Conservation (phyloP, 306 rosid genomes). For the Ceratonia siliqua region DNA sequence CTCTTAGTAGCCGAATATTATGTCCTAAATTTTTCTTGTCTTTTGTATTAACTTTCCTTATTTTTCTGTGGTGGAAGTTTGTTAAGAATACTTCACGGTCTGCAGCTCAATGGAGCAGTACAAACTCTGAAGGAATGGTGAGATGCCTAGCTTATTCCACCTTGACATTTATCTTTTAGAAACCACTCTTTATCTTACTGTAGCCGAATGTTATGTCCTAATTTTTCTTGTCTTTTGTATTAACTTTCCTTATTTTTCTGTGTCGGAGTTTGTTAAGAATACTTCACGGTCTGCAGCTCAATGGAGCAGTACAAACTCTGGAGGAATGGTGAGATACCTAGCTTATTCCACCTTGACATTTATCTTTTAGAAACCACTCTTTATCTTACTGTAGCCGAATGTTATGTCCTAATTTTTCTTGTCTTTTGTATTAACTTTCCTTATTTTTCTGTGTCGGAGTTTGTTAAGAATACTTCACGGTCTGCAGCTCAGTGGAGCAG, state of each 20-base stretch:
- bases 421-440: constrained; percentile 18
- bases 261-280: constrained; percentile 50
- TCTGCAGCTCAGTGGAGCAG: constrained; percentile 65
- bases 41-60: constrained; percentile 10
- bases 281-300: constrained; percentile 59
- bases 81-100: constrained; percentile 55
- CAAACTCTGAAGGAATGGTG: constrained; percentile 63
- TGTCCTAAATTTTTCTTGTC: constrained; percentile 30
- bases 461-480: constrained; percentile 55
- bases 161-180: background rate
- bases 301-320: constrained; percentile 56
- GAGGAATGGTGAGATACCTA: constrained; percentile 65
- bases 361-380: background rate
- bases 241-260: background rate
- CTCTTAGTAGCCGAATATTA: constrained; percentile 8
- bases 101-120: constrained; percentile 62
- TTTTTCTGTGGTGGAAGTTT: constrained; percentile 40
- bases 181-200: too few relatives aligned
- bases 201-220: constrained; percentile 30
- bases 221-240: constrained; percentile 19
- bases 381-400: too few relatives aligned
- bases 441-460: constrained; percentile 28
- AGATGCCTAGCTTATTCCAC: constrained; percentile 36
- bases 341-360: background rate
- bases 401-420: constrained; percentile 30